Conservation (phyloP, 2,329 filamentous ascomycete genomes). For the Chlorencoelia australis region DNA sequence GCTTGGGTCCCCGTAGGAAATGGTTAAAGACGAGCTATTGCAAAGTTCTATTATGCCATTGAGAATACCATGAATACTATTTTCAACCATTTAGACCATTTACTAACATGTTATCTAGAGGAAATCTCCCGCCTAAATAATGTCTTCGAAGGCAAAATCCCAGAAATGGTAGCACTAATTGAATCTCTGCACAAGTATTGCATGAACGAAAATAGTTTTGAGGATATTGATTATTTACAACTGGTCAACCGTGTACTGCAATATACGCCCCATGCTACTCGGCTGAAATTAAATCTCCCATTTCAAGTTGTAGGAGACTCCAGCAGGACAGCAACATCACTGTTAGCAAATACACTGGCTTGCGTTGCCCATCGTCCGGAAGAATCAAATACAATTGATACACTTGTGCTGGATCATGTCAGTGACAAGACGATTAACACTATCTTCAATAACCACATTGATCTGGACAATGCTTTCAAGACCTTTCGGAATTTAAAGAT, state of each 20-base stretch:
- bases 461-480: slow-evolving; percentile 38
- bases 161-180: slow-evolving; percentile 37
- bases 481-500: slow-evolving; percentile 34
- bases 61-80: too few species aligned
- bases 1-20: background rate
- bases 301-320: slow-evolving; percentile 39
- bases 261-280: slow-evolving; percentile 34
- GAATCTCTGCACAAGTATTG: slow-evolving; percentile 37
- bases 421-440: slow-evolving; percentile 38
- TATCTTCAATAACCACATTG: slow-evolving; percentile 41
- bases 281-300: slow-evolving; percentile 41
- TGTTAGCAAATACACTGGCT: slow-evolving; percentile 43
- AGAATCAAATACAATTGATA: slow-evolving; percentile 34
- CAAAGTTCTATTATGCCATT: too few species aligned
- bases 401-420: slow-evolving; percentile 41
- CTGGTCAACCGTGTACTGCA: slow-evolving; percentile 35
- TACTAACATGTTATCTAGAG: slow-evolving; percentile 27
- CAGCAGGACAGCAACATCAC: slow-evolving; percentile 38
- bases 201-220: slow-evolving; percentile 39
- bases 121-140: slow-evolving; percentile 39
- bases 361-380: slow-evolving; percentile 36
- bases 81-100: too few species aligned
- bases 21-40: too few species aligned
- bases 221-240: slow-evolving; percentile 36
- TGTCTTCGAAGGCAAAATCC: slow-evolving; percentile 33